Evolutionary conservation across 2,329 filamentous ascomycete genomes (phyloP), one percentile per base, ranked within the genome.

Genomic region (Phaeosphaeriaceae sp.): DNA sequence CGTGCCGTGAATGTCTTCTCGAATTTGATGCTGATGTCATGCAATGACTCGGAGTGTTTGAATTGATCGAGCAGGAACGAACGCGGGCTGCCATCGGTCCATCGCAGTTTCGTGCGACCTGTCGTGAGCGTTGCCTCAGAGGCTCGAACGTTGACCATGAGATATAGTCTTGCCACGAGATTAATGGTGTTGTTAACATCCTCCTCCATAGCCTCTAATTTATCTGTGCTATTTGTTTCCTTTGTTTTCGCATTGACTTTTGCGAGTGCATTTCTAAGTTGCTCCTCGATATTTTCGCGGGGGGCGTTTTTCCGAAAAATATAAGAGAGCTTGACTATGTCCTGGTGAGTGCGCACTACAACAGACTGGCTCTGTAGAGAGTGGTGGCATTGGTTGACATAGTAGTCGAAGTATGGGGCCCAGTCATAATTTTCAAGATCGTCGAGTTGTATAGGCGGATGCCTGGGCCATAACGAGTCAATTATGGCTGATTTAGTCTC

Each of bases 1-100:
- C n/a, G 18, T 9, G 60, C 63, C n/a, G 42, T 62, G 45, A 68
- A 62, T 0, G 46, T 33, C 4, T 45, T 29, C 6, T 49, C 30
- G 2, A 59, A 44, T 36, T 52, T 28, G 17, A 32, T n/a, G 30
- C 17, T 13, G n/a, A 15, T 42, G 16, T 9, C 16, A 0, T 58
- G 9, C 12, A 37, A 54, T 2, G 42, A 32, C 40, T 35, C 41
- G 2, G 60, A 20, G 35, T 37, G 9, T 17, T 20, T n/a, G 4
- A 36, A 23, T 23, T 23, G 21, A 23, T 23, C 21, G 8, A 23
- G 21, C 21, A 23, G 21, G 21, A 23, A 23, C 21, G 21, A 23
- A 23, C 21, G 8, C 4, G 21, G 21, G 21, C 21, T 18, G 8
- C 44, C 34, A 9, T 35, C 18, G 4, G n/a, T 40, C 56, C 54